Conservation (phyloP, 1,139 yeast species). For the Geotrichum siamense region DNA sequence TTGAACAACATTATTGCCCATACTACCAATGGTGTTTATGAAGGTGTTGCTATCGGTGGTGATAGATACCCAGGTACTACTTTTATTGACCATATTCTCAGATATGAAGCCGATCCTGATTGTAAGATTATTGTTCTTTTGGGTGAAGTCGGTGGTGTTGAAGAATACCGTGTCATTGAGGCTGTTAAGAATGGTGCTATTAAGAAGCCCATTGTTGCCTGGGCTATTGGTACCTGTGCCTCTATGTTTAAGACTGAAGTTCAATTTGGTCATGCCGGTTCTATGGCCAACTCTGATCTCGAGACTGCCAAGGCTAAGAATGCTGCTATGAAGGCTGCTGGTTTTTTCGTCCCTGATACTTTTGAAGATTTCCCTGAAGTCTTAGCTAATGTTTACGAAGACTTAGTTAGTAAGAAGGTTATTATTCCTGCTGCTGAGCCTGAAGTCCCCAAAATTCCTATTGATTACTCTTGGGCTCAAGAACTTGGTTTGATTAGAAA, state of each 20-base stretch:
- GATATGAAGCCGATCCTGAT: conserved; percentile 42
- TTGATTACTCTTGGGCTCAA: conserved; percentile 45
- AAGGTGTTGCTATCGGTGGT: conserved; percentile 45
- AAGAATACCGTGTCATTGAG: conserved; percentile 44
- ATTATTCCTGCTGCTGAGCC: conserved; percentile 39
- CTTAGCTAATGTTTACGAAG: conserved; percentile 36
- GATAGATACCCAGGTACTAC: conserved; percentile 46
- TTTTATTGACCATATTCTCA: conserved; percentile 42
- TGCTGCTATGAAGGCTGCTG: conserved; percentile 43
- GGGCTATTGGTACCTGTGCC: conserved; percentile 46
- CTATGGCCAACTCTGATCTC: conserved; percentile 42
- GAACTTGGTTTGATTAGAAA: conserved; percentile 43
- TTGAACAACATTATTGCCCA: conserved; percentile 42
- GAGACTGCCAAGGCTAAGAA: conserved; percentile 43
- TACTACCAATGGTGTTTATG: conserved; percentile 43
- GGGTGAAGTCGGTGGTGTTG: conserved; percentile 46
- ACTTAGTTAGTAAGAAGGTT: conserved; percentile 35
- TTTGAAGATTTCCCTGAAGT: conserved; percentile 42
- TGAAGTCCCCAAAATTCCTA: conserved; percentile 43
- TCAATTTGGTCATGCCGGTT: conserved; percentile 45
- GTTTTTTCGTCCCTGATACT: conserved; percentile 41
- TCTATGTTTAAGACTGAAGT: conserved; percentile 45
- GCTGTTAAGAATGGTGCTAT: conserved; percentile 41
- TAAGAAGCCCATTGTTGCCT: conserved; percentile 43
- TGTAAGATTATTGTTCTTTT: conserved; percentile 41